phyloP scores from a whole-genome alignment of 169 alveolate species.

The Plasmodium cynomolgi region DNA sequence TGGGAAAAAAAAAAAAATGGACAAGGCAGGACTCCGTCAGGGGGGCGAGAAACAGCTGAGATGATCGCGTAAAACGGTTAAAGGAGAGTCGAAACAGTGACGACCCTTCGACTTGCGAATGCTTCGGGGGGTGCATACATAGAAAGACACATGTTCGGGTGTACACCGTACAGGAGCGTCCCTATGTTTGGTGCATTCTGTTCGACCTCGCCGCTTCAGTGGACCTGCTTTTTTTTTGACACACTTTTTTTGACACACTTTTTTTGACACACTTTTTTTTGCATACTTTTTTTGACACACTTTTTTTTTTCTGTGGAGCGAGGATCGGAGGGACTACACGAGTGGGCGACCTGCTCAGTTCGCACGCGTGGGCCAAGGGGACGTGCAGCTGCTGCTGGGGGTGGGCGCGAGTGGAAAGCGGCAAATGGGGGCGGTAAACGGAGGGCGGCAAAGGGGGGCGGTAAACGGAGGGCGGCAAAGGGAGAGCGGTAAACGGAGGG shows the following conservation, averaged over 20 bases:
- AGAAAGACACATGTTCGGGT: not conserved
- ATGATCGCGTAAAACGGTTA: not conserved
- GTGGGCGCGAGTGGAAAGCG: not conserved
- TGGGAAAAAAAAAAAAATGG: not conserved
- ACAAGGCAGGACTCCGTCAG: not conserved
- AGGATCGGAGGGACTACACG: not conserved
- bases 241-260: too few relatives aligned
- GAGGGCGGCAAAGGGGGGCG: not conserved
- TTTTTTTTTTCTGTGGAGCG: not conserved
- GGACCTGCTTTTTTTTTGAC: not conserved
- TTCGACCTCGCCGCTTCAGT: not conserved
- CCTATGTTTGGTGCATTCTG: not conserved
- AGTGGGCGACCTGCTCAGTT: not conserved
- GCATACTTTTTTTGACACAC: too few relatives aligned
- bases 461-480: too few relatives aligned
- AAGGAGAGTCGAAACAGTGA: not conserved
- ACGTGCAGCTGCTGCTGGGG: not conserved
- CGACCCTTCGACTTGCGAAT: not conserved
- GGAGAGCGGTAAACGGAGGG: not conserved
- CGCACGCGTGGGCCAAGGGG: not conserved
- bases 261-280: too few relatives aligned
- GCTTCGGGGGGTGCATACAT: not conserved
- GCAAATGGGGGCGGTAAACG: not conserved
- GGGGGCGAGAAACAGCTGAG: not conserved
- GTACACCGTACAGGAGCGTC: not conserved